A percentile compares a stretch with the other conserved stretches of the same genome.
These are phyloP conservation scores for Fusarium incarnatum DNA, from an alignment of 2,329 filamentous ascomycete species.

Conservation along the genomic window DNA sequence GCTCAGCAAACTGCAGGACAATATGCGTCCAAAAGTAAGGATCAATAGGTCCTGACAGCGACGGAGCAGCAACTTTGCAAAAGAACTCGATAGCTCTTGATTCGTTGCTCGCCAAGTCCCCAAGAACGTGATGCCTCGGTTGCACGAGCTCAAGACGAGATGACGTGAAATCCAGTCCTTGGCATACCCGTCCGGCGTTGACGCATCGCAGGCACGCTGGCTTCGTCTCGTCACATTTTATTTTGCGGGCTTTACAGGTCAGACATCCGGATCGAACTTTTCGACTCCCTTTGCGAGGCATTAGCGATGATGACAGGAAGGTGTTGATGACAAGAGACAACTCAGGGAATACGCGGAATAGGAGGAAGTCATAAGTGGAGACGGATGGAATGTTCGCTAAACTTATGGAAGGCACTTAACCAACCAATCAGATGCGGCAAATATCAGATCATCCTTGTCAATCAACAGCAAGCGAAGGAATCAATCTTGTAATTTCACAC, in stretches of 20 bases:
- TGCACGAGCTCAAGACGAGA: constrained; percentile 5
- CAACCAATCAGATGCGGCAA: not conserved
- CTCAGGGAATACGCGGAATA: not conserved
- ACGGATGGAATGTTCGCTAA: not conserved
- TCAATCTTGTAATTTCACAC: not conserved
- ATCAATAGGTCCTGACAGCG: constrained; percentile 27
- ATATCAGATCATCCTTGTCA: not conserved
- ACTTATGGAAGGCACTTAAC: not conserved
- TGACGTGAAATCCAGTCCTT: not conserved
- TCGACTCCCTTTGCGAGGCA: constrained; percentile 18
- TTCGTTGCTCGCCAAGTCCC: not conserved
- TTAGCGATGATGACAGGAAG: not conserved
- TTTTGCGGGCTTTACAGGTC: constrained; percentile 20
- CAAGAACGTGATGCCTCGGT: constrained; percentile 2
- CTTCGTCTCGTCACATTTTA: constrained; percentile 17
- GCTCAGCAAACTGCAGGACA: constrained; percentile 33
- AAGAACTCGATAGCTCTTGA: constrained; percentile 26
- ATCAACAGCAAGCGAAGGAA: too few species aligned
- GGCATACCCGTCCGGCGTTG: constrained; percentile 2
- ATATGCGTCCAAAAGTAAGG: constrained; percentile 37
- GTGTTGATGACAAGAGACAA: not conserved
- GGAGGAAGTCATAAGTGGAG: not conserved
- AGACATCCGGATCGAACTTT: constrained; percentile 21
- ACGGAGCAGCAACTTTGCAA: constrained; percentile 24
- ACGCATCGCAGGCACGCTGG: constrained; percentile 14